phyloP scores from a whole-genome alignment of 768 basidiomycete species.

The Hygrophoropsis aurantiaca region DNA sequence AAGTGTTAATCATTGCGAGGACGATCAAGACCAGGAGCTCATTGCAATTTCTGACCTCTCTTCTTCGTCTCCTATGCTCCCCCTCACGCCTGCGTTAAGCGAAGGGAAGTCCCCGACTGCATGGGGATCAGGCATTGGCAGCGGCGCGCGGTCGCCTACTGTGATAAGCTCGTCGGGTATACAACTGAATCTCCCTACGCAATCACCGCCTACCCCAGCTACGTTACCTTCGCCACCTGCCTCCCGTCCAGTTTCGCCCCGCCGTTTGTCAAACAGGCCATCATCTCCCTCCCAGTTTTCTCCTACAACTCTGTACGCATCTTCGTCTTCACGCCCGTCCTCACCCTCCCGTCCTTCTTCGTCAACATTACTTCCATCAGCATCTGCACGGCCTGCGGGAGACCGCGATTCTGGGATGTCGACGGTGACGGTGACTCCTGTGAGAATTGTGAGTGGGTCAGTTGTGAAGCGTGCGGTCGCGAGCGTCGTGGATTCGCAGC shows the following conservation, averaged over 20 bases:
- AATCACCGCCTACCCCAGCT: constrained; percentile 17
- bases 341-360: constrained; percentile 14
- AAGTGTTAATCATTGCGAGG: neutral
- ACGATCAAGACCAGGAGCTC: neutral
- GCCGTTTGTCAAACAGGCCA: constrained; percentile 6
- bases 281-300: constrained; percentile 10
- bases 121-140: constrained; percentile 26
- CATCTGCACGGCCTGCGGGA: constrained; percentile 7
- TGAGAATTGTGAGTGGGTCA: constrained; percentile 45
- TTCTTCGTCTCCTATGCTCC: too few relatives aligned
- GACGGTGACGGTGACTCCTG: constrained; percentile 41
- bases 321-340: constrained; percentile 2
- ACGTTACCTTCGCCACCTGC: constrained; percentile 21
- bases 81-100: constrained; percentile 20
- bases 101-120: constrained; percentile 27
- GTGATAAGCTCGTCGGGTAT: neutral
- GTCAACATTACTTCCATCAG: constrained; percentile 17
- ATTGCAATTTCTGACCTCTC: neutral
- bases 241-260: constrained; percentile 10
- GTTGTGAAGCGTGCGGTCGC: constrained; percentile 52
- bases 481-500: constrained; percentile 43
- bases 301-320: constrained; percentile 4
- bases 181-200: neutral
- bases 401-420: constrained; percentile 37
- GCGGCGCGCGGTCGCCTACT: constrained; percentile 43